phyloP scores from a whole-genome alignment of 192 early-diverging fungal genomes.

The Dispira parvispora region DNA sequence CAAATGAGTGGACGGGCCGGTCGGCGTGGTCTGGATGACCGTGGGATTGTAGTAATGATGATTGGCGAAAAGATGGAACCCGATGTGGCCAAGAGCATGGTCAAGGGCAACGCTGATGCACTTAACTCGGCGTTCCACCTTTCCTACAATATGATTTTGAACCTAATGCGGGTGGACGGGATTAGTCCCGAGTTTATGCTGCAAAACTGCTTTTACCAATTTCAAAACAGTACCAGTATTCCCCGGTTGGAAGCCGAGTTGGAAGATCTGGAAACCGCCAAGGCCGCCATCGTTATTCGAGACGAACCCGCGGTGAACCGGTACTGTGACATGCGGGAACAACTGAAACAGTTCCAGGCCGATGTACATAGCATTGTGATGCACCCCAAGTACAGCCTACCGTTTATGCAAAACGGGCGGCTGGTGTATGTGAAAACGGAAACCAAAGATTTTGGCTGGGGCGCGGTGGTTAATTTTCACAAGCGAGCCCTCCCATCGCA shows the following conservation, averaged over 20 bases:
- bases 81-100: constrained; percentile 77
- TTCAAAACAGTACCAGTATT: constrained; percentile 71
- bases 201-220: constrained; percentile 79
- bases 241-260: constrained; percentile 44
- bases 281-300: constrained; percentile 25
- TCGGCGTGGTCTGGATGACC: constrained; percentile 89
- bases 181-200: constrained; percentile 87
- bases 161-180: constrained; percentile 86
- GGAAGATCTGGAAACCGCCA: constrained; percentile 14
- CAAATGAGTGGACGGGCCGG: constrained; percentile 99
- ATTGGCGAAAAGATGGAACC: constrained; percentile 93
- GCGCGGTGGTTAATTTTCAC: constrained; percentile 60
- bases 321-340: constrained; percentile 60
- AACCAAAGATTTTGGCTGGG: constrained; percentile 82
- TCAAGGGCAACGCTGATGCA: constrained; percentile 70
- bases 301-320: constrained; percentile 49
- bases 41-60: constrained; percentile 95
- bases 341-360: constrained; percentile 39
- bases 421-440: constrained; percentile 42
- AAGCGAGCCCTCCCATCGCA: constrained; percentile 24
- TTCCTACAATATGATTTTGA: constrained; percentile 93
- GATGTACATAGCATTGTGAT: constrained; percentile 63
- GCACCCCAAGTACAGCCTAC: constrained; percentile 63
- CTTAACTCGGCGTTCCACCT: constrained; percentile 91
- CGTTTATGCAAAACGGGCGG: constrained; percentile 76